Conservation (phyloP, 2,329 filamentous ascomycete genomes). For the Harringtonia aguacate region DNA sequence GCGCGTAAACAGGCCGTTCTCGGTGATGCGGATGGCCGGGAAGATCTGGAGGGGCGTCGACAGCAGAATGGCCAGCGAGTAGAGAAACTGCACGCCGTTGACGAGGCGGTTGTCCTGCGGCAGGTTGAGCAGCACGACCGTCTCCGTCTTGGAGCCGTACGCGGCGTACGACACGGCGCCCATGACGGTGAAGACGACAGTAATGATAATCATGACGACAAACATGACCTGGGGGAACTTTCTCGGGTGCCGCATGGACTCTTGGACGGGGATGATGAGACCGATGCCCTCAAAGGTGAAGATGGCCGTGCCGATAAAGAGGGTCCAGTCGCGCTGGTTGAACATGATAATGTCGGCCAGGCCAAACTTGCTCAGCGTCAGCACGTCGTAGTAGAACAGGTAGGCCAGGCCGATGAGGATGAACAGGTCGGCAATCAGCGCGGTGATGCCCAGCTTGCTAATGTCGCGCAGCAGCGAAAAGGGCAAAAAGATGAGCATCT, state of each 20-base stretch:
- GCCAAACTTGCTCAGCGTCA: constrained; percentile 67
- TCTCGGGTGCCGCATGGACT: constrained; percentile 83
- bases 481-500: constrained; percentile 90
- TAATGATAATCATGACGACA: constrained; percentile 91
- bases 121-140: constrained; percentile 90
- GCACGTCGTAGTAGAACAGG: constrained; percentile 89
- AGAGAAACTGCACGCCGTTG: constrained; percentile 91
- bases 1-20: constrained; percentile 85
- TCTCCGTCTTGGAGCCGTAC: constrained; percentile 90
- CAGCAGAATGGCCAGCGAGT: constrained; percentile 93
- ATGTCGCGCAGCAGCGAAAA: constrained; percentile 93
- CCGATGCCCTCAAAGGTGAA: constrained; percentile 98
- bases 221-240: constrained; percentile 87
- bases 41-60: constrained; percentile 96
- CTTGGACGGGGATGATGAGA: constrained; percentile 94
- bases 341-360: constrained; percentile 82
- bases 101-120: constrained; percentile 93
- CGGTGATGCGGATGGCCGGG: constrained; percentile 91
- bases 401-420: constrained; percentile 89
- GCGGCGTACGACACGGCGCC: constrained; percentile 92
- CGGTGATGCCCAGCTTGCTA: constrained; percentile 92
- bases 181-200: constrained; percentile 79
- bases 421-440: constrained; percentile 85
- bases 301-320: constrained; percentile 97
- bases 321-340: constrained; percentile 85